phyloP scores from a whole-genome alignment of 2,329 filamentous ascomycete genomes.

The Ophiostoma triangulosporum region DNA sequence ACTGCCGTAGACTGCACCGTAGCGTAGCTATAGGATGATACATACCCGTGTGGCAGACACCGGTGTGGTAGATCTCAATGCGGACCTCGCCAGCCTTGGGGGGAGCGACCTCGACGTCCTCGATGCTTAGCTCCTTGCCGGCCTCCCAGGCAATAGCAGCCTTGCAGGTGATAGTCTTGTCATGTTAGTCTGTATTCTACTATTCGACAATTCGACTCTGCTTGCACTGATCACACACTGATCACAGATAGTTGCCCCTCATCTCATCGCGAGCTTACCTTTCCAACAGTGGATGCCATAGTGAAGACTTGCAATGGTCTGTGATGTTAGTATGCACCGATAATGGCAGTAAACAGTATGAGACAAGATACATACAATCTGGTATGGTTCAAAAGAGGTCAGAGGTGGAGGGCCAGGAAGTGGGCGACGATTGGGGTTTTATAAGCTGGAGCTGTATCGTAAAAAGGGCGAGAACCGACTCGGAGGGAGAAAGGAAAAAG shows the following conservation, averaged over 20 bases:
- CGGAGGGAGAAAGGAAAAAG: background rate
- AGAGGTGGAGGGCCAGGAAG: background rate
- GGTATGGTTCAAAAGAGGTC: background rate
- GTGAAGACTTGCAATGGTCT: slow-evolving; percentile 8
- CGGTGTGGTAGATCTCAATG: slow-evolving; percentile 93
- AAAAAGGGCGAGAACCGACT: background rate
- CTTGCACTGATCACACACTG: background rate
- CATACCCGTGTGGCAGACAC: slow-evolving; percentile 92
- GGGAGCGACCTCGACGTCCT: slow-evolving; percentile 83
- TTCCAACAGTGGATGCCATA: slow-evolving; percentile 39
- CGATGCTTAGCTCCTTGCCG: slow-evolving; percentile 74
- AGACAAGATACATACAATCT: background rate
- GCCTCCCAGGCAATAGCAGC: slow-evolving; percentile 97
- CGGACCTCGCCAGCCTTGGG: slow-evolving; percentile 90
- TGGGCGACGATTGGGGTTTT: slow-evolving; percentile 1
- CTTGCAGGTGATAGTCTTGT: slow-evolving; percentile 87
- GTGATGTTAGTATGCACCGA: background rate
- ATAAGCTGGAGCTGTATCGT: background rate
- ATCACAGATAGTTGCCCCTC: background rate
- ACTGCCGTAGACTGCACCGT: no score
- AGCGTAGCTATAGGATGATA: background rate
- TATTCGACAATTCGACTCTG: background rate
- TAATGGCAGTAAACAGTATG: background rate
- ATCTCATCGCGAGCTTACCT: slow-evolving; percentile 25
- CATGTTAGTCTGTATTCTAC: background rate